Evolutionary conservation across 2,329 filamentous ascomycete species (phyloP).

Genomic region (Ceratocystis cubensis): DNA sequence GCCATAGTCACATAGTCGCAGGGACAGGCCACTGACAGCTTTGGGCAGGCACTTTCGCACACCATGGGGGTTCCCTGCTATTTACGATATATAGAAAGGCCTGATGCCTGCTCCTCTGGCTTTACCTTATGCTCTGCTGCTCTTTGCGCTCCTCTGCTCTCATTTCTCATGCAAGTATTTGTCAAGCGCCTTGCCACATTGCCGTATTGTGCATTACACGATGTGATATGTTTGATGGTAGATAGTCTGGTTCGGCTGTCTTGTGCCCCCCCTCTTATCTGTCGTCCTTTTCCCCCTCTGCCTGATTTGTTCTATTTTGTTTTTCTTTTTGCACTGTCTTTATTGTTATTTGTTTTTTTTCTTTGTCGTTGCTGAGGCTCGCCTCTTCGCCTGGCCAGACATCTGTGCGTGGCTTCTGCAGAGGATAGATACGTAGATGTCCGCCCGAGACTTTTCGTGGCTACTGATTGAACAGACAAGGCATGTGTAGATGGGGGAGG

Average conservation of each 20-base stretch:
- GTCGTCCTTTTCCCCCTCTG: too few relatives aligned
- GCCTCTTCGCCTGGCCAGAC: background rate
- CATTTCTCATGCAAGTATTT: constrained; percentile 3
- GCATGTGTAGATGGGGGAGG: background rate
- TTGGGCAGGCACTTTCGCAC: background rate
- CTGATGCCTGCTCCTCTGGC: background rate
- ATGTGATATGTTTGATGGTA: background rate
- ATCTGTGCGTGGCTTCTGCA: background rate
- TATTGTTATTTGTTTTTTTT: background rate
- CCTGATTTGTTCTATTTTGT: background rate
- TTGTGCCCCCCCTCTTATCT: too few relatives aligned
- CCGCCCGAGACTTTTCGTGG: background rate
- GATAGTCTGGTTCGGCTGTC: too few relatives aligned
- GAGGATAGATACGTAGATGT: background rate
- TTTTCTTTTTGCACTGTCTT: background rate
- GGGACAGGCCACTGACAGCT: background rate
- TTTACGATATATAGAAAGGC: background rate
- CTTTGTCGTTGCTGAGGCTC: background rate
- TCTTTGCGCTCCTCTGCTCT: background rate
- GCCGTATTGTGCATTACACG: background rate
- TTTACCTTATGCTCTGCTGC: background rate
- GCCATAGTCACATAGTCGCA: background rate
- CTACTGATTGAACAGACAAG: too few relatives aligned
- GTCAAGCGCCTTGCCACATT: background rate
- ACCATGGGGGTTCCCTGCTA: background rate